Base-by-base conservation (phyloP, 768 basidiomycete genomes). In the Tephrocybe sp. region DNA sequence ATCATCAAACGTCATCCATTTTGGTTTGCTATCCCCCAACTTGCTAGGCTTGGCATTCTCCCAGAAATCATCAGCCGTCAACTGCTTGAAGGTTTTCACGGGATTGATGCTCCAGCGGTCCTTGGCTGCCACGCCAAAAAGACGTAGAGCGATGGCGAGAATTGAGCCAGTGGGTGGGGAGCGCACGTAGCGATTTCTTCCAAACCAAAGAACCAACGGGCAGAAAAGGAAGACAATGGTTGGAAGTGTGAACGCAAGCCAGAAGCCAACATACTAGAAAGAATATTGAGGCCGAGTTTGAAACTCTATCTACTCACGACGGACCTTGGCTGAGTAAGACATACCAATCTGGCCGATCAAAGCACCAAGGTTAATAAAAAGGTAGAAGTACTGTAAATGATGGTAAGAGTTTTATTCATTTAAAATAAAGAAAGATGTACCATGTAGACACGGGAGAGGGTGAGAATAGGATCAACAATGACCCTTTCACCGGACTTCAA, bases 1-100 rank as follows among this genome's bases (percentile, higher is more conserved):
- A 61, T 90, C 89, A 57, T 90, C 87, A 55, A 82, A 90, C 4
- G 69, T 83, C 86, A 90, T 89, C 88, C 87, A 90, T 3, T 26
- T 20, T 0, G 86, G 88, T 40, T 71, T 77, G 34, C 66, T 67
- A 23, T 69, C 67, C 0, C 65, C 77, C 1, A 75, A 65, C 30
- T 71, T 72, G 59, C 84, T 86, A 0, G 88, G 89, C 64, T 87
- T 88, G 2, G 72, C 85, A 36, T 56, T 68, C 36, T 89, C 86
- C 87, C 86, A 90, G 72, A 89, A 88, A 55, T 82, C 83, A 15
- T 70, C 58, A 0, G 79, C 74, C 9, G 69, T 77, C 43, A 85
- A 57, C 57, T 83, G 75, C 51, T 60, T 73, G 61, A 72, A 72
- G 14, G 73, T 74, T 47, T 50, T 68, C 17, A 80, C 59, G 74